Evolutionary conservation across 441 rosid genomes (phyloP), one percentile per base, ranked within the genome.

Genomic region (Erodium texanum): DNA sequence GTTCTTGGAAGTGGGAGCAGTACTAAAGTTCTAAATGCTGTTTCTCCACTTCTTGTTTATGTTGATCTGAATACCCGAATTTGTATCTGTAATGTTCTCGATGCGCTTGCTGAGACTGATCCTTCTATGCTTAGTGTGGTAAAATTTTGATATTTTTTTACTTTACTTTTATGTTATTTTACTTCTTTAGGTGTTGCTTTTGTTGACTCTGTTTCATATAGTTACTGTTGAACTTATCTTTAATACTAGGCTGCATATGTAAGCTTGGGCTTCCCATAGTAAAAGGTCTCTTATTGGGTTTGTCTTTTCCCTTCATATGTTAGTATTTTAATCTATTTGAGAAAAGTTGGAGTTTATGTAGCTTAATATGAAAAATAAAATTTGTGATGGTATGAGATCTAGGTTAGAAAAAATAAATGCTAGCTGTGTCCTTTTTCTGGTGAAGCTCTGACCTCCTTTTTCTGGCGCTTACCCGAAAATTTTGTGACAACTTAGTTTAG

Each of bases 1-100:
- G 68, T 76, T 27, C 71, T 83, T 66, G 88, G 87, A 69, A 82
- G 58, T 43, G 87, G 77, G 69, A 77, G 80, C 69, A 78, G 81
- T 68, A 68, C 69, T 48, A 80, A 82, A 68, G 79, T 90, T 73
- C 72, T 95, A 32, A 80, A 80, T 62, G 80, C 79, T 52, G 74
- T 87, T 70, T 85, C 87, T 68, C 90, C 94, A 69, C 92, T 89
- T 68, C 93, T 95, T 73, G 75, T 86, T 73, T 86, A 80, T 54
- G 92, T 76, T 41, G 89, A 84, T 56, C 68, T 73, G 80, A 92
- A 87, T 36, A 71, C 74, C 76, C 91, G 97, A 65, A 81, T 81
- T 72, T 79, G 76, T 70, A 79, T 95, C 56, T 87, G 96, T 79
- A 82, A 82, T 77, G 86, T 95, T 78, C 88, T 95, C 70, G 84